Conservation (phyloP, 1,284 basidiomycete species). For the Ustilago crameri region DNA sequence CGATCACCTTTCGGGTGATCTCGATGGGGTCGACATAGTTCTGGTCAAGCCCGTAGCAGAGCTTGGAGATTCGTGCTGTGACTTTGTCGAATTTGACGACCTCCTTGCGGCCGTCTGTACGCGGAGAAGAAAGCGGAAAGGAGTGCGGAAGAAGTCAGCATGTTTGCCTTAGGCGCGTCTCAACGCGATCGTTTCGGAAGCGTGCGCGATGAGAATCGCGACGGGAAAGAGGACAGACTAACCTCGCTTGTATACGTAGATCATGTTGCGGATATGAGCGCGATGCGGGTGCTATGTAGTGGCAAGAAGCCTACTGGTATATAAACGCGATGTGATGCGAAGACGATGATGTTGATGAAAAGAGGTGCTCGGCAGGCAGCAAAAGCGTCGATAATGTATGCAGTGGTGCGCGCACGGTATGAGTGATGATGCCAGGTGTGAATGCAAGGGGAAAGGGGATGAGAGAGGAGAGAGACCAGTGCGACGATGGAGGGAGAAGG, state of each 20-base stretch:
- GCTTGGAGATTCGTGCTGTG: constrained; percentile 85
- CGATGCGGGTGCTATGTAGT: constrained; percentile 12
- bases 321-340: constrained; percentile 13
- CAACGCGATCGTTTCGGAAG: neutral
- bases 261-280: constrained; percentile 47
- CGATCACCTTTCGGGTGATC: constrained; percentile 77
- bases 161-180: neutral
- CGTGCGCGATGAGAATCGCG: constrained; percentile 2
- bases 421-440: constrained; percentile 1
- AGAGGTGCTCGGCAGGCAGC: constrained; percentile 5
- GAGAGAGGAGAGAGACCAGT: constrained; percentile 17
- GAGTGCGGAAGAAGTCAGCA: constrained; percentile 9
- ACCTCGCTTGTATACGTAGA: constrained; percentile 68
- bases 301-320: constrained; percentile 11
- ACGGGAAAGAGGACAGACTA: constrained; percentile 14
- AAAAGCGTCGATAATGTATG: neutral
- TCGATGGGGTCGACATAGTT: constrained; percentile 94
- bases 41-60: constrained; percentile 94
- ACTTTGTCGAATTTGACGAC: constrained; percentile 68
- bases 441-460: neutral
- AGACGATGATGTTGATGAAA: constrained; percentile 18
- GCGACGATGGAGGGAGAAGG: constrained; percentile 45
- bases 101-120: constrained; percentile 67
- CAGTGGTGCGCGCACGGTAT: constrained; percentile 22
- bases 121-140: neutral